phyloP scores from a whole-genome alignment of 352 stramenopile species.

The Phytopythium chamaehyphon region DNA sequence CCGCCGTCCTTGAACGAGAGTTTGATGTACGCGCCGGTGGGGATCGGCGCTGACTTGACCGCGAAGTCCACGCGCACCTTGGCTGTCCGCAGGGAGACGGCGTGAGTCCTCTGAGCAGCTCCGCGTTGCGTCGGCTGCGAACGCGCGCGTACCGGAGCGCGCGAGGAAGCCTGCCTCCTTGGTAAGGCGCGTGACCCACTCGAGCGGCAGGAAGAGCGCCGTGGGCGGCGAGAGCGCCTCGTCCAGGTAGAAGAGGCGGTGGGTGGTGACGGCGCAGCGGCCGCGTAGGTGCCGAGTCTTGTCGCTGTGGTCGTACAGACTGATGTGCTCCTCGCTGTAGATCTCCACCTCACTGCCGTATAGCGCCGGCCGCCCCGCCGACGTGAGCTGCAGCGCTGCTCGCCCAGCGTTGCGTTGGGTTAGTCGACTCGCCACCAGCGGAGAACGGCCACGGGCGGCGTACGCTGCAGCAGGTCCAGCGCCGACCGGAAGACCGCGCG shows the following conservation, averaged over 20 bases:
- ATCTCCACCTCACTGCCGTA: conserved; percentile 85
- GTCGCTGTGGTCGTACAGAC: conserved; percentile 73
- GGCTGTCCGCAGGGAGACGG: conserved; percentile 22
- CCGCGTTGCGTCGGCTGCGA: not conserved
- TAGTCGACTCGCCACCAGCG: not conserved
- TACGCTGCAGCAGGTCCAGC: conserved; percentile 69
- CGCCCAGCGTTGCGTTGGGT: not conserved
- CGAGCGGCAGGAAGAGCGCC: conserved; percentile 65
- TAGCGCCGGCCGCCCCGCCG: conserved; percentile 63
- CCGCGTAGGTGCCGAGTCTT: conserved; percentile 72
- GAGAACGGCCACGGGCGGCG: conserved; percentile 1
- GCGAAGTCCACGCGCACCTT: conserved; percentile 79
- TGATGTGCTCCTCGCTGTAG: conserved; percentile 83
- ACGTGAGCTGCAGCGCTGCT: conserved; percentile 66
- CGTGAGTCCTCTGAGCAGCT: too few relatives aligned
- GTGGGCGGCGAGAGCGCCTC: conserved; percentile 41
- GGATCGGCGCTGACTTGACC: conserved; percentile 24
- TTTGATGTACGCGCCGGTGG: conserved; percentile 66
- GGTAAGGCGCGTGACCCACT: conserved; percentile 62
- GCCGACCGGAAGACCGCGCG: conserved; percentile 21
- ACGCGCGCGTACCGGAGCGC: conserved; percentile 32
- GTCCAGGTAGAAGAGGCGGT: conserved; percentile 83
- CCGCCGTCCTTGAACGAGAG: conserved; percentile 86
- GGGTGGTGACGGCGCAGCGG: conserved; percentile 77
- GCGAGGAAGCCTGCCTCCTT: conserved; percentile 84